Base-by-base conservation (phyloP, 768 basidiomycete genomes). In the Pleurotus tuoliensis region DNA sequence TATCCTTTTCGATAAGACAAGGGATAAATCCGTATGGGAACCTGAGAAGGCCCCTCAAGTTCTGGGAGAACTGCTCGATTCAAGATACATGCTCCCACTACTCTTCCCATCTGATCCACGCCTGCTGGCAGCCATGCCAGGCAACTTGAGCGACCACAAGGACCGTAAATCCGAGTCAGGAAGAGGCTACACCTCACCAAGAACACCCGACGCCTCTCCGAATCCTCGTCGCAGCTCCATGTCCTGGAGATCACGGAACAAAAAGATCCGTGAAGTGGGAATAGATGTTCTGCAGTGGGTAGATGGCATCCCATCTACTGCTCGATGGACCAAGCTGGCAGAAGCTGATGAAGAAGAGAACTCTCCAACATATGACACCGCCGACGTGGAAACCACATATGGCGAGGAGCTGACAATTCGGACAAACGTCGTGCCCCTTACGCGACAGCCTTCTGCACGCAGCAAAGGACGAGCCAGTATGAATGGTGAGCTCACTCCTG, bases 61-160 rank as follows among this genome's bases (percentile, higher is more conserved):
- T 22, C 80, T 94, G 1, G 94, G 94, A 27, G 97, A 99, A 68
- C 73, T 98, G 22, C 76, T 98, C 60, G 94, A 99, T 69, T 94
- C 92, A 22, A 82, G 94, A 61, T 84, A 89, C 68, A 98, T 98
- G 94, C 81, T 98, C 20, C 93, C 92, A 1, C 76, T 96, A 47
- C 76, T 84, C 18, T 84, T 97, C 48, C 95, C 95, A 5, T 84
- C 86, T 16, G 86, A 93, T 67, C 86, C 88, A 30, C 83, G 84
- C 39, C 77, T 91, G 68, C 76, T 95, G 6, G 86, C 89, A 16
- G 90, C 88, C 5, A 71, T 81, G 2, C 86, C 90, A 0, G 78
- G 69, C 48, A 82, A 78, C 62, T 65, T 71, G 16, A 59, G 69
- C 40, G 71, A 73, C 11, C 73, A 73, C 25, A 73, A 72, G 51